Evolutionary conservation across 441 rosid genomes (phyloP), one percentile per base, ranked within the genome.

Genomic region (Macaranga tanarius): DNA sequence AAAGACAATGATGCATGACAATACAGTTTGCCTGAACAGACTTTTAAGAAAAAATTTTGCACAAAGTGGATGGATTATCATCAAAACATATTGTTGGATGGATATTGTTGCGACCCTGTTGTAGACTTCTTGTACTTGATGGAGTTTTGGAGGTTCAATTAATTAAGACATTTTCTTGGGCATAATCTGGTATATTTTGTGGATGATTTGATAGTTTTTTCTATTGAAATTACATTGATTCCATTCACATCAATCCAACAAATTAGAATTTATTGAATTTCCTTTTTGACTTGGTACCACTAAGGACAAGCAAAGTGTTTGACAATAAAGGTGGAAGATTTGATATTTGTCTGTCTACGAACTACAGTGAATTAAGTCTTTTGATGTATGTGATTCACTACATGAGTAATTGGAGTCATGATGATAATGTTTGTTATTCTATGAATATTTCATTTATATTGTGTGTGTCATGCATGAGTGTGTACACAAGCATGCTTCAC

Each of bases 211-310:
- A 42, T 7, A 42, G 20, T 28, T 13, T 34, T 15, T 16, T 15
- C 38, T 40, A 51, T 12, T 38, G 23, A 16, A 2, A 13, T 22
- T 38, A 40, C 47, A 19, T 2, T n/a, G 68, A 64, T 40, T 20
- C 31, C 59, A 52, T 34, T 68, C 62, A 54, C 62, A 55, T 68
- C 72, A 68, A 40, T 40, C 45, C 50, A 19, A 34, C 11, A 13
- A 65, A 7, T 7, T 42, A 26, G 42, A 48, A 28, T 25, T 66
- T 66, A 52, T 20, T 50, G 47, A n/a, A 48, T 61, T 66, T 66
- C 10, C 34, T 47, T 45, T 25, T 66, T 52, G 28, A 20, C 42
- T n/a, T 17, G 23, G 60, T 17, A 67, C 2, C 38, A 48, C 25
- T 40, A 31, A 38, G 19, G 10, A 62, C 17, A 20, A 67, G 38